These are phyloP conservation scores for Omphalotus olearius DNA, from an alignment of 1,284 basidiomycete genomes.

Conservation along the genomic window DNA sequence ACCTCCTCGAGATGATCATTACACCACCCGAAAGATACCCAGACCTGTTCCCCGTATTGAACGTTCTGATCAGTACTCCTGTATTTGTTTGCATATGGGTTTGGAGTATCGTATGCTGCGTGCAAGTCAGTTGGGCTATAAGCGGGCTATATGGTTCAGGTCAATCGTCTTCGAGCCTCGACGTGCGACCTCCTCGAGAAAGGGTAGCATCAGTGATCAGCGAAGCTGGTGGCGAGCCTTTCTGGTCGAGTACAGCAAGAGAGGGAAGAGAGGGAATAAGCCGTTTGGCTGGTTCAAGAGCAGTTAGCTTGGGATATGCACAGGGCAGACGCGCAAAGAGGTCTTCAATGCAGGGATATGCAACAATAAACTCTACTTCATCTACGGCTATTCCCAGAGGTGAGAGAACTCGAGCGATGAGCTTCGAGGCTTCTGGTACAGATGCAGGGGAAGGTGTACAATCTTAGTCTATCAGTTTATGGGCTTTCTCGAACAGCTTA, in stretches of 20 bases:
- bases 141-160: conserved; percentile 6
- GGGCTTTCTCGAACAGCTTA: no score
- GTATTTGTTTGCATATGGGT: conserved; percentile 74
- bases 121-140: conserved; percentile 66
- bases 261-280: no score
- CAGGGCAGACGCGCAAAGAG: background rate
- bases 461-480: no score
- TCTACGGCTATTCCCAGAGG: background rate
- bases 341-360: conserved; percentile 1
- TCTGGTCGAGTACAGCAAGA: background rate
- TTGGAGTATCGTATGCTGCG: conserved; percentile 71
- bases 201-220: background rate
- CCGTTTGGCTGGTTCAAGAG: background rate
- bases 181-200: background rate
- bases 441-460: no score
- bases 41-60: conserved; percentile 82
- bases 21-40: conserved; percentile 73
- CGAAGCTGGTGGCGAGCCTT: background rate
- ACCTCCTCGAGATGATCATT: conserved; percentile 60
- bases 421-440: conserved; percentile 18
- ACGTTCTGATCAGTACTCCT: conserved; percentile 78
- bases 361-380: background rate
- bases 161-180: background rate
- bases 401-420: conserved; percentile 19
- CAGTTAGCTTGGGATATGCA: conserved; percentile 1